Conservation (phyloP, 1,284 basidiomycete genomes). For the Bjerkandera adusta region DNA sequence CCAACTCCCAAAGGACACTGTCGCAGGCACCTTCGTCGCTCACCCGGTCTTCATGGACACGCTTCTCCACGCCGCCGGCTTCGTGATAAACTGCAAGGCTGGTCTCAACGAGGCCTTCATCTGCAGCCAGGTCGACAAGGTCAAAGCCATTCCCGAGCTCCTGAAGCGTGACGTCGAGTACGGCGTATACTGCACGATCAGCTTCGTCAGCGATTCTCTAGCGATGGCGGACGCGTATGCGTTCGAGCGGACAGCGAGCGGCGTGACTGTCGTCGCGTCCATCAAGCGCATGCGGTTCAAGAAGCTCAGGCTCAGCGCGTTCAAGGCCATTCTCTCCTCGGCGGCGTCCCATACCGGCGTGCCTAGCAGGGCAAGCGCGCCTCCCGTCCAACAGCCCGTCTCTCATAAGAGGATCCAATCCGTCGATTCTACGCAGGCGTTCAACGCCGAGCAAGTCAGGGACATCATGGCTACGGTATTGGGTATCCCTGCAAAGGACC, state of each 20-base stretch:
- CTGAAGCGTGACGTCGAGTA: constrained; percentile 43
- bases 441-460: constrained; percentile 22
- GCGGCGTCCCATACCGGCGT: constrained; percentile 24
- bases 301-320: constrained; percentile 44
- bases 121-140: constrained; percentile 51
- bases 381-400: not conserved
- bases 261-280: constrained; percentile 45
- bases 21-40: constrained; percentile 36
- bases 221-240: constrained; percentile 52
- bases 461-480: constrained; percentile 44
- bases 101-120: constrained; percentile 55
- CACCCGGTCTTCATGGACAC: constrained; percentile 66
- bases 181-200: constrained; percentile 49
- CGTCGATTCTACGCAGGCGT: constrained; percentile 5
- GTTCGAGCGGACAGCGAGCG: constrained; percentile 33
- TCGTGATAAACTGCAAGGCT: constrained; percentile 59
- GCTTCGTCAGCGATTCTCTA: constrained; percentile 36
- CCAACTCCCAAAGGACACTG: constrained; percentile 35
- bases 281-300: constrained; percentile 57
- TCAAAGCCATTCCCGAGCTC: constrained; percentile 42
- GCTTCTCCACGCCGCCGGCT: constrained; percentile 65
- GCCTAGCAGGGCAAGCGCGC: not conserved
- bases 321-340: constrained; percentile 43
- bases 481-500: constrained; percentile 29
- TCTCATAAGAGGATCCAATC: not conserved